Base-by-base conservation (phyloP, 371 early-diverging fungal genomes). In the Rhizopus stolonifer region DNA sequence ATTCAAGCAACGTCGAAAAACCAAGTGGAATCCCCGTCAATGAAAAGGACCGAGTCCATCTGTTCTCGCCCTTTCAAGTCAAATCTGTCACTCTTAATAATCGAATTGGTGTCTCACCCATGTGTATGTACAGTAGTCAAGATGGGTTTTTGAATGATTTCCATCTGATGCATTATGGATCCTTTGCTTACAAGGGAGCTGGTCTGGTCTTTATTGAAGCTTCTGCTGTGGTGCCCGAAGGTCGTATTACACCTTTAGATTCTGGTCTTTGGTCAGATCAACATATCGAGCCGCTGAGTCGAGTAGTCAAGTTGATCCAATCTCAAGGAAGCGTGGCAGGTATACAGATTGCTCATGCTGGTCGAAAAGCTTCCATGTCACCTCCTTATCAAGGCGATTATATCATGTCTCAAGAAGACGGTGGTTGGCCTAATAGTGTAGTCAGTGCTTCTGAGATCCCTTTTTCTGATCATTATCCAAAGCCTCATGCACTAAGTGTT, bases 271-370 rank as follows among this genome's bases (percentile, higher is more conserved):
- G 88, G 87, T 73, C 58, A 6, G 91, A 92, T 59, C 84, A 79
- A 19, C 95, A 94, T 14, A 80, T 88, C 15, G 69, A 58, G 0
- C 68, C 76, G 4, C 52, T 89, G 18, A 72, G 72, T 46, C 79
- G 79, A 13, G 77, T 92, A 1, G 86, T 77, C 13, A 74, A 82
- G 49, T 77, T 81, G 58, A 63, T 81, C 44, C 88, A 93, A 52
- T 69, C 74, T 7, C 82, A 81, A 46, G 87, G 86, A 13, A 55
- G 72, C 18, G 64, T 77, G 23, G 57, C 81, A 5, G 92, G 82
- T 39, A 74, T 92, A 46, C 95, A 94, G 56, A 65, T 94, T 7
- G 89, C 81, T 0, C 94, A 94, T 56, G 89, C 91, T 10, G 95
- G 95, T 10, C 74, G 93, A 33, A 92, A 93, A 56, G 84, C 88